Base-by-base conservation (phyloP, 495 filamentous ascomycete genomes). In the Diplogelasinospora grovesii region DNA sequence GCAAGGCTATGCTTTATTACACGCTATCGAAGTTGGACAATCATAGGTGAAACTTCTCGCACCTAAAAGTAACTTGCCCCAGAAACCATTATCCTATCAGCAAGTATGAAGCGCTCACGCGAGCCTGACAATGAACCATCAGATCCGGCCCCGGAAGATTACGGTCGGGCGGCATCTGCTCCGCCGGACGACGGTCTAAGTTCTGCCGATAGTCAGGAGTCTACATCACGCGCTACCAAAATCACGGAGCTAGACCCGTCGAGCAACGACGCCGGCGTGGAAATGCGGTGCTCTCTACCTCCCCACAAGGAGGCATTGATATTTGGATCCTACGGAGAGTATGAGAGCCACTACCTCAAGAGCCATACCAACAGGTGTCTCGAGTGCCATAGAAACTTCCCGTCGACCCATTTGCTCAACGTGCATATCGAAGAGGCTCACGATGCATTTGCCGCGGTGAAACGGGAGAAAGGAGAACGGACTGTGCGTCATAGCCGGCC, bases 381-480 rank as follows among this genome's bases (percentile, higher is more conserved):
- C 3, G 81, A 87, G 46, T 96, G 86, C 58, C 67, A 73, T 35
- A 88, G 77, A 65, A 90, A 87, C 50, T 85, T 89, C 45, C 83
- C 82, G 2, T 82, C 80, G 0, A 67, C 73, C 25, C 68, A 74
- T 53, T 82, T 92, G 36, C 65, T 98, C 41, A 69, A 74, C 48
- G 54, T 98, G 2, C 92, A 98, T 61, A 94, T 96, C 45, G 78
- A 84, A 46, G 92, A 98, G 61, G 86, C 84, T 44, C 92, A 98
- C 65, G 89, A 98, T 65, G 70, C 85, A 2, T 68, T 97, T 31
- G 70, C 67, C 25, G 79, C 75, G 24, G 75, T 83, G n/a, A 75
- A 68, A 43, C 72, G 75, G 48, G 88, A 85, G 31, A 72, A 75
- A 29, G 90, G 86, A 20, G 90, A 95, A 57, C 90, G 88, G 47